Percentiles rank a stretch among this genome's conserved stretches.
Conservation (phyloP, 176 grass and related monocot genomes). For the Musa beccarii region DNA sequence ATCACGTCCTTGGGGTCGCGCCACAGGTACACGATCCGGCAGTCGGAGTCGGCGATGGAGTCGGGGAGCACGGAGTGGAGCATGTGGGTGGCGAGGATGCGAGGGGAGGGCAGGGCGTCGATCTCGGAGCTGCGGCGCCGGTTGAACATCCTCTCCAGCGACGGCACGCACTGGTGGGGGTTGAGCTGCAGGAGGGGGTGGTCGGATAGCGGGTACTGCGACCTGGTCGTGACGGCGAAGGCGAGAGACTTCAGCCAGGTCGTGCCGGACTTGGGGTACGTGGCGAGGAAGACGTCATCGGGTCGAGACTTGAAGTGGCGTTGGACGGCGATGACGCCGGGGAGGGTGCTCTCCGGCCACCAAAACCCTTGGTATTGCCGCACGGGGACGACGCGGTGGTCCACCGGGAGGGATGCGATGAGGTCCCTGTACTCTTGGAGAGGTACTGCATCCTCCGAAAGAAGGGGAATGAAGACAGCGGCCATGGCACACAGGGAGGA, state of each 20-base stretch:
- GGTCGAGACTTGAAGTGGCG: slow-evolving; percentile 32
- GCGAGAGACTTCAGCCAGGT: slow-evolving; percentile 51
- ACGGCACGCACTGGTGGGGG: slow-evolving; percentile 32
- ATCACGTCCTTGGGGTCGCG: slow-evolving; percentile 47
- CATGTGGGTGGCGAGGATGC: slow-evolving; percentile 32
- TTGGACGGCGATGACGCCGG: slow-evolving; percentile 16
- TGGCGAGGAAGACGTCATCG: slow-evolving; percentile 42
- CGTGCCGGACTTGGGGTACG: slow-evolving; percentile 38
- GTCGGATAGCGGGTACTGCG: background rate
- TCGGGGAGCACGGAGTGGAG: slow-evolving; percentile 23
- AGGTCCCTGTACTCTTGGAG: too few relatives aligned
- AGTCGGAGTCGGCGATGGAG: slow-evolving; percentile 15
- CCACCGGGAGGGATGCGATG: slow-evolving; percentile 7
- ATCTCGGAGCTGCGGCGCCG: background rate
- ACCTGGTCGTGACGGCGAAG: slow-evolving; percentile 27
- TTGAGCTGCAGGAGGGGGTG: slow-evolving; percentile 37
- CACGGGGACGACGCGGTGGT: background rate
- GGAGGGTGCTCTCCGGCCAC: slow-evolving; percentile 34
- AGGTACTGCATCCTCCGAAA: too few relatives aligned
- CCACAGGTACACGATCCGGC: slow-evolving; percentile 41
- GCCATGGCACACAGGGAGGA: too few relatives aligned
- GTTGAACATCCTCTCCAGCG: slow-evolving; percentile 15
- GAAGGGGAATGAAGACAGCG: too few relatives aligned
- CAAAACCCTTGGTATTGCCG: slow-evolving; percentile 28
- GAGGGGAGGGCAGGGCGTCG: slow-evolving; percentile 28